These are phyloP conservation scores for Parasitella parasitica DNA, from an alignment of 371 early-diverging fungal genomes.

Conservation along the genomic window DNA sequence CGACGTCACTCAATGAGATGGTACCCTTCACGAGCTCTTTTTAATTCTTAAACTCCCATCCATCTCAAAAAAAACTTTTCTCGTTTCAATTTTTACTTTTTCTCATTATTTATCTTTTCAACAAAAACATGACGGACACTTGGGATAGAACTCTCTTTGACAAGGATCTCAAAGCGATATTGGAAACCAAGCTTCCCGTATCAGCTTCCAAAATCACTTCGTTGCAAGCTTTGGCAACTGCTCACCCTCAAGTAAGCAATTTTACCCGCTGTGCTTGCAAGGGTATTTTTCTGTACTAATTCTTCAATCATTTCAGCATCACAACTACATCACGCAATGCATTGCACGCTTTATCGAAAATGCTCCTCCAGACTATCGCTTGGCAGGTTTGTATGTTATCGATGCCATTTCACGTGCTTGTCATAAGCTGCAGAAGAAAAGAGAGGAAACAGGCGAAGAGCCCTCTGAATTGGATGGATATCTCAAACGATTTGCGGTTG, in stretches of 20 bases:
- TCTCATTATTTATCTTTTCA: not conserved
- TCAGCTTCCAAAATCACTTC: constrained; percentile 64
- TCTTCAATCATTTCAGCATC: constrained; percentile 46
- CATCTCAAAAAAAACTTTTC: not conserved
- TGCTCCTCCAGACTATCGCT: constrained; percentile 58
- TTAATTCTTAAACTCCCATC: not conserved
- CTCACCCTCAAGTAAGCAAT: constrained; percentile 53
- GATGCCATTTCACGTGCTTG: constrained; percentile 63
- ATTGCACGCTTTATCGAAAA: constrained; percentile 55
- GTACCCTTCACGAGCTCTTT: no score
- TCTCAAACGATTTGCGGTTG: constrained; percentile 41
- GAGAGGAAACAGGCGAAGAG: constrained; percentile 23
- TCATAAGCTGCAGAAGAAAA: constrained; percentile 38
- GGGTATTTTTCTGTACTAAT: not conserved
- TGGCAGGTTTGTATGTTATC: constrained; percentile 69
- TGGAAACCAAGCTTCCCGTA: constrained; percentile 56
- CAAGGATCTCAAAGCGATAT: constrained; percentile 53
- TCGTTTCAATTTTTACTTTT: not conserved
- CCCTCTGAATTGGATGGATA: constrained; percentile 30
- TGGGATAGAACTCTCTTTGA: constrained; percentile 61
- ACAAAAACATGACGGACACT: constrained; percentile 34
- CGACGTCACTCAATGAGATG: no score
- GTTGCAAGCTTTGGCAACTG: constrained; percentile 53
- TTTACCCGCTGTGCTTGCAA: not conserved
- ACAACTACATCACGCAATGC: constrained; percentile 58